Base-by-base conservation (phyloP, 371 early-diverging fungal genomes). In the Blyttiomyces sp. region DNA sequence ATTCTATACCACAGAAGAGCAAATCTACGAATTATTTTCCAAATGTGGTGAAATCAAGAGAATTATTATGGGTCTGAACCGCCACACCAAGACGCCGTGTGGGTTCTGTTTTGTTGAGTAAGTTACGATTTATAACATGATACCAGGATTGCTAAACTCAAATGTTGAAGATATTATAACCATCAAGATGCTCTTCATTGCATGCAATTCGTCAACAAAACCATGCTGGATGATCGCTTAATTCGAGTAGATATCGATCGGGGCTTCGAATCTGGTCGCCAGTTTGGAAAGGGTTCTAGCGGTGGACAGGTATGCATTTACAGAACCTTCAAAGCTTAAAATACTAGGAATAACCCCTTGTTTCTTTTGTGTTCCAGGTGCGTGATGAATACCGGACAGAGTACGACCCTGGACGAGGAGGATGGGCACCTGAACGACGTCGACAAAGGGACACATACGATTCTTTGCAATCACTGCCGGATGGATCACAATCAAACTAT, bases 81-180 rank as follows among this genome's bases (percentile, higher is more conserved):
- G 92, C 23, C 64, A 58, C 57, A 88, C 88, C 69, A 91, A 91
- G 72, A 95, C 96, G 3, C 98, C 98, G 4, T 99, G 99, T 68
- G 99, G 99, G 2, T 99, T 99, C 72, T 96, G 98, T 67, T 97
- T 97, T 82, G 98, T 97, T 49, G 98, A 96, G 93, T 95, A 84
- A 66, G 84, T 75, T 7, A 3, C 26, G 6, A 3, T 43, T 39
- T 62, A 5, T 31, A 7, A 33, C 24, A 19, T 63, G 34, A 7
- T 23, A 27, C 48, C 6, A 9, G 26, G 17, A 6, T 31, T 24
- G 30, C 36, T 46, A 16, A 11, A 46, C 46, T 16, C 21, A 46
- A 46, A 46, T 36, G 42, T n/a, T 6, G 21, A 71, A 93, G 94
- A 73, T 95, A 93, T 71, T 95, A 95, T 68, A 84, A 87, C 51